Evolutionary conservation across 2,329 filamentous ascomycete species (phyloP), one percentile per base, ranked within the genome.

Genomic region (Pseudogymnoascus sp.): DNA sequence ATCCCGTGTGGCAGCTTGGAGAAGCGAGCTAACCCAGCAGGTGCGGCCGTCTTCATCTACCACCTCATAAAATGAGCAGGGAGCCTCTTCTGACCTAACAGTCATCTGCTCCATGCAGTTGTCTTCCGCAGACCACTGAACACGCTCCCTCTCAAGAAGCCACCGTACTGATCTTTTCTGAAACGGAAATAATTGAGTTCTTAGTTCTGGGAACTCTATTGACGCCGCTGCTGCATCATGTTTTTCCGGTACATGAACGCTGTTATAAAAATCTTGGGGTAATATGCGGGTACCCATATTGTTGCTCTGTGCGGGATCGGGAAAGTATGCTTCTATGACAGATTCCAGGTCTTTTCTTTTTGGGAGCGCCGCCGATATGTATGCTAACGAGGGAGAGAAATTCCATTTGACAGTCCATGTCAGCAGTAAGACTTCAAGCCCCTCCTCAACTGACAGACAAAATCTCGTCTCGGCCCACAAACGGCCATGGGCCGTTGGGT

Each of bases 101-200:
- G 16, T 8, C 4, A 29, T 7, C 12, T 33, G 2, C n/a, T 19
- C 16, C 11, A 55, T 1, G 16, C 49, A 14, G 3, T 33, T 33
- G 1, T 39, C 14, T 16, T 39, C 62, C 33, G 7, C 63, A 7
- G 66, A 65, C 79, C 81, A 86, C 21, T 75, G 70, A 2, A 84
- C 80, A 4, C 85, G 84, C 74, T 93, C 90, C 52, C 86, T 81
- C 43, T 75, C 74, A 52, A 92, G 72, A 63, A 92, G 76, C 89
- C 89, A 93, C 58, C 85, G 79, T 2, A 92, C 78, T 1, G 88
- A 83, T 64, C 88, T 78, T 62, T 83, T 83, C 72, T 92, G 90
- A 64, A 91, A 92, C 0, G 88, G 88, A 70, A 85, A 92, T 0
- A 92, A 74, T 0, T 74, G 76, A 1, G 84, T 79, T 49, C 75